Base-by-base conservation (phyloP, 2,329 filamentous ascomycete genomes). In the Dothistroma pini region DNA sequence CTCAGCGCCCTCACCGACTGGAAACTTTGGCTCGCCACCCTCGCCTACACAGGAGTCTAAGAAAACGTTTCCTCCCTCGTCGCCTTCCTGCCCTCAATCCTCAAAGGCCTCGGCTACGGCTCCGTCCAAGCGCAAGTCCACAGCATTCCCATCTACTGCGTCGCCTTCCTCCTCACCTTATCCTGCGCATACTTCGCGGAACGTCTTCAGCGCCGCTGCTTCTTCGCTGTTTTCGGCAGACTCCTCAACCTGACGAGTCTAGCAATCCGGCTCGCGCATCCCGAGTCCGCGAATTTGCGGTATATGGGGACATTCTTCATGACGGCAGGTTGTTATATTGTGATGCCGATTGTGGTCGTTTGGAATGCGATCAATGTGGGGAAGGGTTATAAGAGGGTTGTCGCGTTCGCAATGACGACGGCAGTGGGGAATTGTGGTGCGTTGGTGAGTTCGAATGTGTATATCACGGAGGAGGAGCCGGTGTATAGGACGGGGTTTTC, bases 351-450 rank as follows among this genome's bases (percentile, higher is more conserved):
- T 47, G 65, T 70, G 38, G 74, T 77, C 11, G 74, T 74, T 5
- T 75, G 71, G 69, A 62, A 75, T 16, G 76, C 74, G 32, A 75
- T 75, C 48, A 80, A 80, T 56, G 66, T 80, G 3, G 70, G 75
- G 10, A 76, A 76, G n/a, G 72, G 72, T 57, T 60, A 58, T 44
- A 63, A 60, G 51, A n/a, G 61, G 2, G 76, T 75, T 6, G 65
- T 63, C 10, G 56, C 65, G 12, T 60, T 67, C 34, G 63, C 60
- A 4, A 63, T 67, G 59, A 54, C 59, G 12, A 65, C 62, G 22
- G 63, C 65, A 1, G 48, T 63, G 16, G 61, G 61, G 25, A 63
- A 63, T 54, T 63, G 61, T 44, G 61, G 61, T 25, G 61, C 61
- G 7, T 50, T 63, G 35, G 54, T 63, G 8, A 55, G 54, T 21